Base-by-base conservation (phyloP, 768 basidiomycete species). In the Trametes meyenii region DNA sequence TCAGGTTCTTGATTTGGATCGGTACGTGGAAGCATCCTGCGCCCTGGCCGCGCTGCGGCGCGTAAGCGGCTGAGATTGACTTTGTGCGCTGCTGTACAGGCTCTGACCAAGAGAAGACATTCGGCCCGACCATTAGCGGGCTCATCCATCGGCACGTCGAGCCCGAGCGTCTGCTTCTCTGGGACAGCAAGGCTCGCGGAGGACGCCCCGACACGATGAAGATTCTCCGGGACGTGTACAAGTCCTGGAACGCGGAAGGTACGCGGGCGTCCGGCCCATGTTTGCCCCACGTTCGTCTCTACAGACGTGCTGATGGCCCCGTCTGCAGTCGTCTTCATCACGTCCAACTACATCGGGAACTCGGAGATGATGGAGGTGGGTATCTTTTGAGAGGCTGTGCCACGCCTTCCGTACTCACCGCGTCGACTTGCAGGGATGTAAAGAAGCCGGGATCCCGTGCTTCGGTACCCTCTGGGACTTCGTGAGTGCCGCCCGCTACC, bases 81-180 rank as follows among this genome's bases (percentile, higher is more conserved):
- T 62, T 66, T 55, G 66, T 36, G 44, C 19, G 43, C 51, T 17
- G 24, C 38, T 55, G 49, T 16, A 46, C 60, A 85, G 88, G 88
- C 54, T 89, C 88, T 58, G 89, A 92, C 69, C 89, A 92, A 73
- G 89, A 89, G 73, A 90, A 87, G 75, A 91, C 90, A 2, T 92
- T 93, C 67, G 91, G 91, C 2, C 86, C 88, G 23, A 92, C 89
- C 19, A 89, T 92, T 63, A 84, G 82, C 63, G 84, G 84, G 33
- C 80, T 92, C 55, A 91, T 92, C 66, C 82, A 84, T 66, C 81
- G 83, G 63, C 83, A 90, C 70, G 76, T 92, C 46, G 87, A 80
- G 64, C 88, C 89, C 29, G 89, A 91, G 71, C 86, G 90, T 35
- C 78, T 87, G 48, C 79, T 84, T 12, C 80, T 92, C 10, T 92